A percentile compares a stretch with the other conserved stretches of the same genome.
Conservation (phyloP, 805 yeast species). For the Lachancea mirantina region DNA sequence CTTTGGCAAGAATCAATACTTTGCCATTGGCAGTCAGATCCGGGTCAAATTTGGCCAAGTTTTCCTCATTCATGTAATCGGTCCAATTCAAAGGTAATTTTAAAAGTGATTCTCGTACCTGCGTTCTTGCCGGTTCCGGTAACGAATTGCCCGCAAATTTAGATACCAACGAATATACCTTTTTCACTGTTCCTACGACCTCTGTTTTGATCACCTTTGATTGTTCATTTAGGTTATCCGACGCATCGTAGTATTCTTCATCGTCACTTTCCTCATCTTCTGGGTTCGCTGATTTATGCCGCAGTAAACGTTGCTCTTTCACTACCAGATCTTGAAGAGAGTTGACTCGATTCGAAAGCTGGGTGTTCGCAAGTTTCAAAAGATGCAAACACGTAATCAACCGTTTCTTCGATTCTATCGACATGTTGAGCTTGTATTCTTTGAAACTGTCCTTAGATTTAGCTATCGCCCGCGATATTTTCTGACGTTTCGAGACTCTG, state of each 20-base stretch:
- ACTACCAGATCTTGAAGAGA: conserved; percentile 52
- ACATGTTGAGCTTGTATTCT: conserved; percentile 35
- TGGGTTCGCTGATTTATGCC: conserved; percentile 7
- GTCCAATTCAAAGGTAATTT: conserved; percentile 74
- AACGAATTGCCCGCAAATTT: conserved; percentile 66
- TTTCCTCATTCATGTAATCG: conserved; percentile 26
- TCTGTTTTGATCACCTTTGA: conserved; percentile 59
- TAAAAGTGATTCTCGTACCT: conserved; percentile 72
- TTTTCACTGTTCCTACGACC: conserved; percentile 81
- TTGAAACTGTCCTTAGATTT: conserved; percentile 32
- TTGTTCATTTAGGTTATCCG: conserved; percentile 23
- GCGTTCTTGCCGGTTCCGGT: conserved; percentile 71
- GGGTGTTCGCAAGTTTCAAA: conserved; percentile 72
- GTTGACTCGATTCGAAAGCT: conserved; percentile 59
- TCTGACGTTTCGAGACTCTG: conserved; percentile 6
- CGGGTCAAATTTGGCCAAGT: conserved; percentile 7
- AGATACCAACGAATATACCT: conserved; percentile 78
- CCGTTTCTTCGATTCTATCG: conserved; percentile 68
- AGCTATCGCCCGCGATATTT: conserved; percentile 9
- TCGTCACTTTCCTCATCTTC: conserved; percentile 19
- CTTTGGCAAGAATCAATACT: conserved; percentile 77
- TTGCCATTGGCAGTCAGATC: conserved; percentile 50
- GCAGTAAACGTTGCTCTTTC: conserved; percentile 35
- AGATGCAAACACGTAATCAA: conserved; percentile 74
- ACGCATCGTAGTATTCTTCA: conserved; percentile 31